Percentiles rank a stretch among this genome's conserved stretches.
Evolutionary conservation across 306 rosid genomes (phyloP).

Genomic region (Hippophae tibetana): DNA sequence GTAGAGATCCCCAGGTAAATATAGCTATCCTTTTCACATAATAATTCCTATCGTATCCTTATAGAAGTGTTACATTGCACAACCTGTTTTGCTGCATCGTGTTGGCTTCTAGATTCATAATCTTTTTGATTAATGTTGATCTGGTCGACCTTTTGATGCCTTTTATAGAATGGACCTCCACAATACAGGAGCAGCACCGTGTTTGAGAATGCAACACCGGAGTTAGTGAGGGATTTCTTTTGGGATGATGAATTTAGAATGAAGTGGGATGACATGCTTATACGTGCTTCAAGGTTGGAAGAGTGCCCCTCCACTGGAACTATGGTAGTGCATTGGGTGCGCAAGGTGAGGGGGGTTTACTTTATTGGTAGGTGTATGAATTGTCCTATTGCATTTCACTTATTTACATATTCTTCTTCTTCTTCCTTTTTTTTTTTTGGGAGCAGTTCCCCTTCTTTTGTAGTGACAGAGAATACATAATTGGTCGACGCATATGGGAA

Average conservation of each 20-base stretch:
- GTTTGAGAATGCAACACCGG: constrained; percentile 47
- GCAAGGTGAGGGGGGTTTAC: constrained; percentile 33
- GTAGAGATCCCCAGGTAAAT: constrained; percentile 45
- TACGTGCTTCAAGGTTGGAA: constrained; percentile 32
- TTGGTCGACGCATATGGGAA: constrained; percentile 60
- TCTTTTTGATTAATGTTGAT: constrained; percentile 3
- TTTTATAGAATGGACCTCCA: constrained; percentile 45
- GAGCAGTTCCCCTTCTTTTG: constrained; percentile 61
- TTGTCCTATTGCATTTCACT: constrained; percentile 4
- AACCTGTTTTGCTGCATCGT: not conserved
- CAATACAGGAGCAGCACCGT: constrained; percentile 46
- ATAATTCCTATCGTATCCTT: constrained; percentile 4
- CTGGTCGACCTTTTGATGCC: constrained; percentile 11
- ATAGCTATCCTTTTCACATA: not conserved
- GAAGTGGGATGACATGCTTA: constrained; percentile 58
- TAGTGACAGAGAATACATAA: constrained; percentile 49
- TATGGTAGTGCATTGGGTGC: constrained; percentile 53
- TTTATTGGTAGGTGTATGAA: constrained; percentile 3
- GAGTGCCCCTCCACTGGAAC: constrained; percentile 45
- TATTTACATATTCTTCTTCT: not conserved
- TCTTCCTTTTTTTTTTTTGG: constrained; percentile 8
- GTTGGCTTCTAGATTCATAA: not conserved
- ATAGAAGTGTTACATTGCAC: constrained; percentile 3
- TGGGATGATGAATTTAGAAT: constrained; percentile 52
- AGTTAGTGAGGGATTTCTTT: constrained; percentile 47